Percentiles rank a stretch among this genome's conserved stretches.
phyloP scores from a whole-genome alignment of 495 filamentous ascomycete genomes.

The Xylaria telfairii region DNA sequence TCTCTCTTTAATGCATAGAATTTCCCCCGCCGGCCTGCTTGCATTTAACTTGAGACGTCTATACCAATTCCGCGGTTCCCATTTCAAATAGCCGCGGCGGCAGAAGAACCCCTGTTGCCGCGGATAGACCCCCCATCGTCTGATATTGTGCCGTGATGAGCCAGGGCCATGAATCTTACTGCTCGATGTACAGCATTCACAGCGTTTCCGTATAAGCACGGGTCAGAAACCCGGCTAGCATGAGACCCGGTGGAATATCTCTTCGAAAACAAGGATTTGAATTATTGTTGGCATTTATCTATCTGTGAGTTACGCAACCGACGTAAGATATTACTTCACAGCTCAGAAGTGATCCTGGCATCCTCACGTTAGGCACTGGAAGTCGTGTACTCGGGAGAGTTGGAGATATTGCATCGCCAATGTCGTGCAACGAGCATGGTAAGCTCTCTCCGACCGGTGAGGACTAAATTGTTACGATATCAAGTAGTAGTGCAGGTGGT shows the following conservation, averaged over 20 bases:
- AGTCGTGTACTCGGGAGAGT: not conserved
- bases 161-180: not conserved
- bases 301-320: not conserved
- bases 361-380: not conserved
- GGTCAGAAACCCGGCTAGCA: not conserved
- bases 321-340: not conserved
- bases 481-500: not conserved
- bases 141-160: conserved; percentile 11
- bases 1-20: conserved; percentile 12
- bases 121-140: conserved; percentile 14
- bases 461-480: not conserved
- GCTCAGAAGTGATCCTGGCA: not conserved
- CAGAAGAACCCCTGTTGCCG: conserved; percentile 16
- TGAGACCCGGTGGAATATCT: not conserved
- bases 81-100: conserved; percentile 22
- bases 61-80: not conserved
- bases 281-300: not conserved
- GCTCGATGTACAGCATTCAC: not conserved
- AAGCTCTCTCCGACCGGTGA: no score
- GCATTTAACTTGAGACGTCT: conserved; percentile 17
- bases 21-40: not conserved
- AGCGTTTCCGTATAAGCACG: not conserved
- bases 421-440: not conserved
- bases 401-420: not conserved
- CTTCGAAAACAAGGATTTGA: not conserved